phyloP scores from a whole-genome alignment of 768 basidiomycete genomes.

The Mycena belliarum region DNA sequence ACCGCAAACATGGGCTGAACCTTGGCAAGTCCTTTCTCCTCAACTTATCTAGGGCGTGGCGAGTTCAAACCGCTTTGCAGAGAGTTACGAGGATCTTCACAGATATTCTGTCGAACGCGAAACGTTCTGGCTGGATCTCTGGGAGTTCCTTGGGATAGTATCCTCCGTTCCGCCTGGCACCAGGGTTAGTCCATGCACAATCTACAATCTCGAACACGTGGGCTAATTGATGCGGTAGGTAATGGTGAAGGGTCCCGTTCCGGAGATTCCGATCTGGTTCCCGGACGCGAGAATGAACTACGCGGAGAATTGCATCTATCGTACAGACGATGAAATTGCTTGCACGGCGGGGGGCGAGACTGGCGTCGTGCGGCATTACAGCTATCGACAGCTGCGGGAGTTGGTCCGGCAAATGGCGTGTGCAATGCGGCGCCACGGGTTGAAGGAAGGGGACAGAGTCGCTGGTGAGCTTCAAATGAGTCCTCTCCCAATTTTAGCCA shows the following conservation, averaged over 20 bases:
- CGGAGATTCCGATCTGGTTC: constrained; percentile 69
- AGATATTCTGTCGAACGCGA: constrained; percentile 66
- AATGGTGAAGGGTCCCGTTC: constrained; percentile 44
- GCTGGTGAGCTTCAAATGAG: constrained; percentile 51
- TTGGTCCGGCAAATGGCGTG: constrained; percentile 58
- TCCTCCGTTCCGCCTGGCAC: constrained; percentile 24
- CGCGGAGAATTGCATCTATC: constrained; percentile 68
- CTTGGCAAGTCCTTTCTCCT: constrained; percentile 43
- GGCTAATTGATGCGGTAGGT: constrained; percentile 32
- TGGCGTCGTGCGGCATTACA: constrained; percentile 49
- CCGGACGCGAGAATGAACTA: constrained; percentile 67
- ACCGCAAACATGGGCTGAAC: constrained; percentile 60
- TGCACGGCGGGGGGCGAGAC: constrained; percentile 61
- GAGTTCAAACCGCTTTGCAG: not conserved
- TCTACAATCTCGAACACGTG: too few relatives aligned
- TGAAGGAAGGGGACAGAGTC: constrained; percentile 63
- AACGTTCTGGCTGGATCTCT: constrained; percentile 71
- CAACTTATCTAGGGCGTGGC: too few relatives aligned
- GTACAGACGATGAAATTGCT: constrained; percentile 60
- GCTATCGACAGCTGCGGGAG: constrained; percentile 53
- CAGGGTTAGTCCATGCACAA: not conserved
- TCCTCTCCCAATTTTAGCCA: too few relatives aligned
- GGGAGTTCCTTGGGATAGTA: constrained; percentile 63
- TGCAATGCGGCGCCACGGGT: constrained; percentile 57
- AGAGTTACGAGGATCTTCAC: too few relatives aligned